Percentiles rank a stretch among this genome's conserved stretches.
phyloP scores from a whole-genome alignment of 176 grass and related monocot species.

The Poa annua region DNA sequence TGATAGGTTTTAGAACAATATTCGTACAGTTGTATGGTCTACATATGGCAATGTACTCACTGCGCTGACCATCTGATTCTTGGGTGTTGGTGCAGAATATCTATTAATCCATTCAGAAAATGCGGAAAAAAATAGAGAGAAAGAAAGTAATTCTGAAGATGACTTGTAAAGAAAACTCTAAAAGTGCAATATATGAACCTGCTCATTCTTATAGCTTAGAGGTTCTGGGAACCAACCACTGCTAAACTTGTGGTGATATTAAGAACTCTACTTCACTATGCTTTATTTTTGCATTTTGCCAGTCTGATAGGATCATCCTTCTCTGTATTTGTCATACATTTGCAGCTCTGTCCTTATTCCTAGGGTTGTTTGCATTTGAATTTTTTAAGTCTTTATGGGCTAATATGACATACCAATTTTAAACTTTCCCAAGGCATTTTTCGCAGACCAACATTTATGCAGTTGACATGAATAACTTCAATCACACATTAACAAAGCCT shows the following conservation, averaged over 20 bases:
- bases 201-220: slow-evolving; percentile 24
- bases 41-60: background rate
- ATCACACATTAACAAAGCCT: slow-evolving; percentile 15
- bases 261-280: background rate
- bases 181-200: slow-evolving; percentile 22
- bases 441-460: slow-evolving; percentile 12
- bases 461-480: background rate
- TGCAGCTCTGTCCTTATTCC: background rate
- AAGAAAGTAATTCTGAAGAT: background rate
- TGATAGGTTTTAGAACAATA: background rate
- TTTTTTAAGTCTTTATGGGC: slow-evolving; percentile 4
- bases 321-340: slow-evolving; percentile 3
- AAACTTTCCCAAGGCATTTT: background rate
- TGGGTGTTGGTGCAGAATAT: background rate
- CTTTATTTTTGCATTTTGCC: slow-evolving; percentile 7
- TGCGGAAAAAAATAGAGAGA: background rate
- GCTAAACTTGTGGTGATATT: slow-evolving; percentile 2
- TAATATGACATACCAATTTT: background rate
- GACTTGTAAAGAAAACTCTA: background rate
- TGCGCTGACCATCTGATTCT: background rate
- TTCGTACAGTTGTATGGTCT: slow-evolving; percentile 26
- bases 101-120: background rate
- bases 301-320: background rate
- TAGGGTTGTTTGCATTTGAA: background rate
- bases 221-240: background rate